Conservation (phyloP, 306 rosid species). For the Dryas drummondii region DNA sequence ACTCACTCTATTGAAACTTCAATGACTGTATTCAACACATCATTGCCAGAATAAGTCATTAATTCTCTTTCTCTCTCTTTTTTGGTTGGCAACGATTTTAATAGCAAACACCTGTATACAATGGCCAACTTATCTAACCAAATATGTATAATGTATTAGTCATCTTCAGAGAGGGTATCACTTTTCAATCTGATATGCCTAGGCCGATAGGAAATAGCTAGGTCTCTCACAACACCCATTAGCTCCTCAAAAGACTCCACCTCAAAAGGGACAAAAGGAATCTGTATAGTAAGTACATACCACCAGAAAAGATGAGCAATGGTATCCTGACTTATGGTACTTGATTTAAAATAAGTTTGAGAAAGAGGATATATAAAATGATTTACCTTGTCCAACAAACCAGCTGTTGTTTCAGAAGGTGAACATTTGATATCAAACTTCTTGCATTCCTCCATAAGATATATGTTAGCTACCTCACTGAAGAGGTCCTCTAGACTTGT, state of each 20-base stretch:
- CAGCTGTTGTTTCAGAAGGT: conserved; percentile 84
- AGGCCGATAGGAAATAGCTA: neutral
- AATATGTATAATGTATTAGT: neutral
- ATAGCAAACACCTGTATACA: neutral
- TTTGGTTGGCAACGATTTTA: neutral
- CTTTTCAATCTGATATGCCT: neutral
- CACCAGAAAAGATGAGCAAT: too few relatives aligned
- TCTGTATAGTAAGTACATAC: too few relatives aligned
- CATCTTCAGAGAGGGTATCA: neutral
- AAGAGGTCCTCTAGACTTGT: conserved; percentile 71
- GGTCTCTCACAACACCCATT: neutral
- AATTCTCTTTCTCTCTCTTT: neutral
- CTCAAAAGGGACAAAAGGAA: neutral
- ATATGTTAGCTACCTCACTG: conserved; percentile 71
- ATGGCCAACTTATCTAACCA: neutral
- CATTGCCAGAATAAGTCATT: neutral
- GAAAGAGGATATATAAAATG: neutral
- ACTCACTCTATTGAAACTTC: neutral
- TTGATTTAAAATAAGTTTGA: neutral
- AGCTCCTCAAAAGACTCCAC: neutral
- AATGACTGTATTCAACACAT: neutral
- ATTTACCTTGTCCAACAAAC: conserved; percentile 82
- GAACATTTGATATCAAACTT: conserved; percentile 75
- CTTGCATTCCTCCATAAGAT: conserved; percentile 67
- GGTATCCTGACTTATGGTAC: neutral